These are phyloP conservation scores for Acacia acuminata DNA, from an alignment of 306 rosid species.

Conservation along the genomic window DNA sequence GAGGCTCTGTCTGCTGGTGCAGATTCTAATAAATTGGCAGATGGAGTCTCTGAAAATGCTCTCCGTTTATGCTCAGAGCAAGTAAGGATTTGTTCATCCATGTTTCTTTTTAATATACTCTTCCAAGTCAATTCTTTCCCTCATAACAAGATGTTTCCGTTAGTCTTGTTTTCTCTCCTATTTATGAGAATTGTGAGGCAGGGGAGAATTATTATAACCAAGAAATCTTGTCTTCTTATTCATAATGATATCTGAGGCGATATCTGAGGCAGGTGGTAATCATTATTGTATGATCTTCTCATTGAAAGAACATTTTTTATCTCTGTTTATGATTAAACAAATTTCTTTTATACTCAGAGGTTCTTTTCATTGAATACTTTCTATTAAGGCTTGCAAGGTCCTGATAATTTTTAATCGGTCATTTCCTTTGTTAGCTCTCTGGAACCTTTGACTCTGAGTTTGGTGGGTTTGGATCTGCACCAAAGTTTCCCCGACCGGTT, in stretches of 20 bases:
- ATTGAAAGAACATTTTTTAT: not conserved
- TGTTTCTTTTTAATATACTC: not conserved
- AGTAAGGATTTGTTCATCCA: conserved; percentile 46
- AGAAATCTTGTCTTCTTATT: conserved; percentile 26
- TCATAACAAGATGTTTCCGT: conserved; percentile 1
- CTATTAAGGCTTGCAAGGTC: conserved; percentile 10
- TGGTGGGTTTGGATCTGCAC: conserved; percentile 96
- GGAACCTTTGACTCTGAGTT: conserved; percentile 69
- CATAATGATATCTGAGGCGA: not conserved
- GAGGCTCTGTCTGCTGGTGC: conserved; percentile 78
- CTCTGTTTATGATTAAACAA: not conserved
- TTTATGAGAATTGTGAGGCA: conserved; percentile 5
- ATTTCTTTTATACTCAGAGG: conserved; percentile 12
- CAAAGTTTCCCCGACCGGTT: conserved; percentile 97
- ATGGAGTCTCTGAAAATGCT: conserved; percentile 62
- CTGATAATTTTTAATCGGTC: conserved; percentile 21
- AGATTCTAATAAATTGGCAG: conserved; percentile 65
- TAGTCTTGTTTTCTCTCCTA: conserved; percentile 1
- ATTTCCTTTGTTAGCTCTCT: conserved; percentile 65
- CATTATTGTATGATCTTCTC: conserved; percentile 23
- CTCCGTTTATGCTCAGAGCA: conserved; percentile 73
- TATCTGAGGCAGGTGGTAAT: conserved; percentile 1
- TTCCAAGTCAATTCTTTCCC: conserved; percentile 8
- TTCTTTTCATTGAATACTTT: conserved; percentile 18
- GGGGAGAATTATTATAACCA: conserved; percentile 7